Base-by-base conservation (phyloP, 306 rosid genomes). In the Quercus ilex region DNA sequence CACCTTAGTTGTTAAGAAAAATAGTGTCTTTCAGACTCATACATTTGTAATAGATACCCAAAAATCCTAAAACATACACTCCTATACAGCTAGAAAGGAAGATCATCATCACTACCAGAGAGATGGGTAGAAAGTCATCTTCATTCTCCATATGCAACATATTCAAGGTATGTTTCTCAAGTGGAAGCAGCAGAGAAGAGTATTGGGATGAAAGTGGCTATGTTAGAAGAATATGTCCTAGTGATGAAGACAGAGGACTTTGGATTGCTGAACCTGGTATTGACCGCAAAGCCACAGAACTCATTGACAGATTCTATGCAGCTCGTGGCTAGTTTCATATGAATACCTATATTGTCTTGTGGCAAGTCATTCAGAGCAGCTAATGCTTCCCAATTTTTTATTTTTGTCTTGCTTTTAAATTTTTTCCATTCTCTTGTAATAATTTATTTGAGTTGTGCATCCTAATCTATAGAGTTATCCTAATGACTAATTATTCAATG, bases 261-360 rank as follows among this genome's bases (percentile, higher is more conserved):
- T 94, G 97, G 97, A 88, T 89, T 55, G 97, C 93, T 19, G 98
- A 94, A 81, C 98, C 98, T 49, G 97, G 97, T 33, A 94, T 94
- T 65, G 98, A 94, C 78, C 80, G 74, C 5, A 92, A 85, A 78
- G 98, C 98, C 4, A 79, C 94, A 23, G 97, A 85, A 77, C 92
- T 92, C 87, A 94, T 94, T 74, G 92, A 89, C 59, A 89, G 83
- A 74, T 94, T 94, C 81, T 84, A 94, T 58, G 97, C 85, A 31
- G 33, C 79, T 18, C 86, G 92, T 55, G 90, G 80, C 76, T 82
- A 90, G 1, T 88, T 89, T 53, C 79, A 92, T 3, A 12, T 67
- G 52, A 19, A 41, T 6, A 23, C 35, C 71, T 41, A 3, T 41
- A 8, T 41, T 41, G 46, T 7, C 46, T 41, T 41, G 46, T 41